Percentiles rank a stretch among this genome's conserved stretches.
Conservation (phyloP, 192 early-diverging fungal genomes). For the Coemansia sp. region DNA sequence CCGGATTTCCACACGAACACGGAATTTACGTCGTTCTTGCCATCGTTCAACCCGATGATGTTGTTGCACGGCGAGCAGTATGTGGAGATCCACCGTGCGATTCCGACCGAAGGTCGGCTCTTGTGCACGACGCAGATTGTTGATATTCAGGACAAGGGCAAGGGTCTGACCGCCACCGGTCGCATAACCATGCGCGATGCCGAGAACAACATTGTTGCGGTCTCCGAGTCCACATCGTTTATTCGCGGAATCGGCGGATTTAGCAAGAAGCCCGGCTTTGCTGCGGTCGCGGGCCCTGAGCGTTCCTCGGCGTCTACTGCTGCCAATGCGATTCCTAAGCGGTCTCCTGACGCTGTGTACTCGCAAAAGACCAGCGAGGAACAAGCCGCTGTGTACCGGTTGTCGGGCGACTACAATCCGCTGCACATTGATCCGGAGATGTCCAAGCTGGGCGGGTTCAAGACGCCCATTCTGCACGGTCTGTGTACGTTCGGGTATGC, state of each 20-base stretch:
- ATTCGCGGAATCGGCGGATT: conserved; percentile 91
- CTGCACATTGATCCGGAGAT: conserved; percentile 96
- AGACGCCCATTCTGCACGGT: conserved; percentile 95
- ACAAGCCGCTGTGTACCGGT: conserved; percentile 94
- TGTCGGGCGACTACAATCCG: conserved; percentile 95
- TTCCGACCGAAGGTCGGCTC: conserved; percentile 83
- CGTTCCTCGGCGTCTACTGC: conserved; percentile 78
- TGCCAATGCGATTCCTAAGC: conserved; percentile 73
- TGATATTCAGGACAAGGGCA: conserved; percentile 97
- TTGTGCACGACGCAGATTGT: conserved; percentile 74
- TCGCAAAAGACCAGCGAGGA: conserved; percentile 86
- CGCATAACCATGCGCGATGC: conserved; percentile 81
- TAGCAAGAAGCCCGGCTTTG: conserved; percentile 72
- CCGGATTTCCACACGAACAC: conserved; percentile 71
- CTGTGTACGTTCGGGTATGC: conserved; percentile 92
- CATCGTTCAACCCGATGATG: conserved; percentile 89
- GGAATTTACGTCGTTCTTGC: conserved; percentile 61
- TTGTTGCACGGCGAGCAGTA: conserved; percentile 99
- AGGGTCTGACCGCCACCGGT: conserved; percentile 55
- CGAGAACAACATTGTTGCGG: conserved; percentile 70
- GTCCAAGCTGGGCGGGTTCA: conserved; percentile 91
- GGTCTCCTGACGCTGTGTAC: conserved; percentile 80
- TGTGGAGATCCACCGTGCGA: conserved; percentile 78
- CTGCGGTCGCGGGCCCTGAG: conserved; percentile 24
- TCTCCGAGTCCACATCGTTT: conserved; percentile 91